Evolutionary conservation across 768 basidiomycete genomes (phyloP).

Genomic region (Pleurotus citrinopileatus): DNA sequence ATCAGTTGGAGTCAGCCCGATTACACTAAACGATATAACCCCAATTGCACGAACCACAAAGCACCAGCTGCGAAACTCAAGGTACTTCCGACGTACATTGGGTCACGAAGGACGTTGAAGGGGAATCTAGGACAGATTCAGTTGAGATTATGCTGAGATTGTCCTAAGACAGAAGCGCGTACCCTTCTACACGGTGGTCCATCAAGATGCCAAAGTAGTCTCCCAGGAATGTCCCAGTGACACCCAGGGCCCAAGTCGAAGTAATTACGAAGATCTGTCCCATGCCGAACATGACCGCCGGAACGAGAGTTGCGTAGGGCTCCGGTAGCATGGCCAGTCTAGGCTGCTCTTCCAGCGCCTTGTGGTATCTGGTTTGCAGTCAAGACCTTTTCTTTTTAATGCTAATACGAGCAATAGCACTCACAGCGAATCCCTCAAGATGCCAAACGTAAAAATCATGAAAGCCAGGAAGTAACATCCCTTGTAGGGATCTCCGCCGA

Average conservation of each 20-base stretch:
- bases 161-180: constrained; percentile 12
- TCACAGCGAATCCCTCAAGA: constrained; percentile 83
- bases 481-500: constrained; percentile 66
- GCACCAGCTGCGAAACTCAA: constrained; percentile 86
- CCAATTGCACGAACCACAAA: constrained; percentile 63
- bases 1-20: neutral
- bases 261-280: constrained; percentile 88
- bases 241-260: constrained; percentile 86
- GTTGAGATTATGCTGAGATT: neutral
- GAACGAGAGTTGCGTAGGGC: constrained; percentile 59
- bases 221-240: constrained; percentile 91
- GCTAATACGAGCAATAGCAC: constrained; percentile 27
- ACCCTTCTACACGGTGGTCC: constrained; percentile 86
- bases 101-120: constrained; percentile 88
- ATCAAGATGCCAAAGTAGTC: constrained; percentile 87
- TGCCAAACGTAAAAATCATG: constrained; percentile 81
- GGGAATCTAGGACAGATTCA: constrained; percentile 76
- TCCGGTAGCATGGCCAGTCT: constrained; percentile 59
- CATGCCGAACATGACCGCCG: constrained; percentile 54
- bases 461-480: constrained; percentile 89
- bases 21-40: too few relatives aligned
- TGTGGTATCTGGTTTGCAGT: constrained; percentile 57
- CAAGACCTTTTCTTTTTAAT: too few relatives aligned
- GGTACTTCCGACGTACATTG: constrained; percentile 97
- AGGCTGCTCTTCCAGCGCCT: constrained; percentile 78